Evolutionary conservation across 2,329 filamentous ascomycete species (phyloP), one percentile per base, ranked within the genome.

Genomic region (Hansfordia pulvinata): DNA sequence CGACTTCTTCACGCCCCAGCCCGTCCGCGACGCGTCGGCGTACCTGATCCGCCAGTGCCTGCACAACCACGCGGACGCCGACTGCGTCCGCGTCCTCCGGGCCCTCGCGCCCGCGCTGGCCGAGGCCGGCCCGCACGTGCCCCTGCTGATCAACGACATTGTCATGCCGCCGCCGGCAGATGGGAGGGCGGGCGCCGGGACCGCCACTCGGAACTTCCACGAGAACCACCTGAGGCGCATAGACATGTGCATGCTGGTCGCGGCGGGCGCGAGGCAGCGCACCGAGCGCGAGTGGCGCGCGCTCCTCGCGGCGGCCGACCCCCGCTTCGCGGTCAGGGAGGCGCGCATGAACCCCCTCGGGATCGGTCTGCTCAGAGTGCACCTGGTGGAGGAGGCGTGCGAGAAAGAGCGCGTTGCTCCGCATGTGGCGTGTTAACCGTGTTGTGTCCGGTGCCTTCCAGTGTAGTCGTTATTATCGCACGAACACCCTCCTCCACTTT

Each of bases 31-130:
- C 11, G 60, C 54, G 5, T 53, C 56, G 16, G 44, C 60, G 9
- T 64, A 61, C 40, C 45, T 62, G 28, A 43, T 64, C 28, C 54
- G 57, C 11, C 48, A 49, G 40, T 58, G 64, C 26, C 41, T 66
- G 17, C 61, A 64, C 35, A 56, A 62, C 39, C 62, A 58, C 54
- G 50, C 58, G 0, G 54, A 62, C 15, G 44, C 47, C n/a, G 44
- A 55, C 25, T 40, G 39, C 2, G 35, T 49, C 10, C 35, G 36
- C 19, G 56, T 59, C 21, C 39, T 50, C 6, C 43, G 41, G 17
- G 47, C 41, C 8, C 35, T 62, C 12, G 35, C 54, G 1, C 54
- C 57, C 1, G 48, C 56, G 16, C 32, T 63, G 30, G 13, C 19
- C 6, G 49, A 58, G 34, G 41, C 52, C 8, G 46, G 59, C 19